Percentiles rank a stretch among this genome's conserved stretches.
Evolutionary conservation across 176 grass and related monocot species (phyloP).

Genomic region (Poa annua): DNA sequence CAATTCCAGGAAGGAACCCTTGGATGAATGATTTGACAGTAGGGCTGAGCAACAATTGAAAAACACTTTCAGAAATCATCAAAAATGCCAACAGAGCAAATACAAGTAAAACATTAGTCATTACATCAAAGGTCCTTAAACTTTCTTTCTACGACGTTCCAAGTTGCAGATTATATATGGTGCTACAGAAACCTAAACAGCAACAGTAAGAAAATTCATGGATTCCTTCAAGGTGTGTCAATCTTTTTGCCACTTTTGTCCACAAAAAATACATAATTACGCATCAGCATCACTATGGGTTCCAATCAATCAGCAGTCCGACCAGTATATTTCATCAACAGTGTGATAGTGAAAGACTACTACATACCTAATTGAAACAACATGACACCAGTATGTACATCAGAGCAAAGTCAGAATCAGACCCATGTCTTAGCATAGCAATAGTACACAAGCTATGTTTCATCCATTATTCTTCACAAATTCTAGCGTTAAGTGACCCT

Average conservation of each 20-base stretch:
- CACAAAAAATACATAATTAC: background rate
- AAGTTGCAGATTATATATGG: slow-evolving; percentile 30
- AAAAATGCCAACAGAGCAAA: slow-evolving; percentile 29
- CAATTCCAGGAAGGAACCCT: slow-evolving; percentile 98
- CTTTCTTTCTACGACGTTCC: background rate
- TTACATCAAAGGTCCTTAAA: slow-evolving; percentile 23
- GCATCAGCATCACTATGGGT: background rate
- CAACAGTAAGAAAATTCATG: background rate
- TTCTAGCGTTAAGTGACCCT: background rate
- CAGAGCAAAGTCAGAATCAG: slow-evolving; percentile 5
- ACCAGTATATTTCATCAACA: slow-evolving; percentile 6
- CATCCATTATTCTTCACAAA: slow-evolving; percentile 5
- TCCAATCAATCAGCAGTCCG: background rate
- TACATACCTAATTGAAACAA: slow-evolving; percentile 4
- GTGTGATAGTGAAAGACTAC: slow-evolving; percentile 3
- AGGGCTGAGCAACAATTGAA: slow-evolving; percentile 41
- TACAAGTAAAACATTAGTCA: slow-evolving; percentile 23
- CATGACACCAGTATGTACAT: background rate
- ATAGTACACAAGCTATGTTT: background rate
- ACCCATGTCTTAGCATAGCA: background rate
- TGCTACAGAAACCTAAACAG: background rate
- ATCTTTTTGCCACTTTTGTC: background rate
- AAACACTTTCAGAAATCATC: slow-evolving; percentile 30
- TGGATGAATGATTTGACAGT: slow-evolving; percentile 92
- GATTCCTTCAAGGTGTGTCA: background rate